These are phyloP conservation scores for Termitomyces sp. DNA, from an alignment of 768 basidiomycete genomes.

Conservation along the genomic window DNA sequence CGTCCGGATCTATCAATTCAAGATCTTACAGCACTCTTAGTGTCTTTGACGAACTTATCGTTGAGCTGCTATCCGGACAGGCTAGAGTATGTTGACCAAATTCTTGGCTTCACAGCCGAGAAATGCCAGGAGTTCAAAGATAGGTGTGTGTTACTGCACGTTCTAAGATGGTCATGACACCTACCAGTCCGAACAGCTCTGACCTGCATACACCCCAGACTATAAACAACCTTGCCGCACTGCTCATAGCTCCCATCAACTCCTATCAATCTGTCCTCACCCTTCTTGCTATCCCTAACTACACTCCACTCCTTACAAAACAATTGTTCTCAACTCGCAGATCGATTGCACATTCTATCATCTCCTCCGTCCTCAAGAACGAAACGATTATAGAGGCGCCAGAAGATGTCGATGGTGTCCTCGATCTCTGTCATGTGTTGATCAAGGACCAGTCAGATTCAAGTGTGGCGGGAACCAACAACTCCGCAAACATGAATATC, in stretches of 20 bases:
- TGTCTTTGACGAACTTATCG: conserved; percentile 92
- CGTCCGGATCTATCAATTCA: conserved; percentile 97
- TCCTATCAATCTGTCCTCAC: conserved; percentile 96
- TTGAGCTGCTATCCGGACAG: conserved; percentile 96
- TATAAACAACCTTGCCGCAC: conserved; percentile 81
- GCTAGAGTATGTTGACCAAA: conserved; percentile 95
- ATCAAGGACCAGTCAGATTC: conserved; percentile 80
- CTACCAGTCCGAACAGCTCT: conserved; percentile 41
- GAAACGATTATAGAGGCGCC: conserved; percentile 92
- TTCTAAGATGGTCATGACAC: neutral
- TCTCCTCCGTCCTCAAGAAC: conserved; percentile 93
- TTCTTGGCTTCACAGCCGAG: conserved; percentile 81
- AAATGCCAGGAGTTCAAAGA: conserved; percentile 84
- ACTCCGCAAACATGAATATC: conserved; percentile 27
- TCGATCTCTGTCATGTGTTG: conserved; percentile 89
- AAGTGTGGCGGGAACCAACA: conserved; percentile 19
- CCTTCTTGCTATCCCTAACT: conserved; percentile 91
- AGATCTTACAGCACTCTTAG: conserved; percentile 93
- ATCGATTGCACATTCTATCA: conserved; percentile 90
- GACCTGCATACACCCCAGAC: conserved; percentile 89
- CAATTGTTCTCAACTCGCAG: conserved; percentile 91
- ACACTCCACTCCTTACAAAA: conserved; percentile 72
- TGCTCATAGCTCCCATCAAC: conserved; percentile 92
- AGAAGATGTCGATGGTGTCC: conserved; percentile 90
- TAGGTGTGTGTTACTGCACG: conserved; percentile 40